These are phyloP conservation scores for Kwoniella dendrophila DNA, from an alignment of 768 basidiomycete species.

Conservation along the genomic window DNA sequence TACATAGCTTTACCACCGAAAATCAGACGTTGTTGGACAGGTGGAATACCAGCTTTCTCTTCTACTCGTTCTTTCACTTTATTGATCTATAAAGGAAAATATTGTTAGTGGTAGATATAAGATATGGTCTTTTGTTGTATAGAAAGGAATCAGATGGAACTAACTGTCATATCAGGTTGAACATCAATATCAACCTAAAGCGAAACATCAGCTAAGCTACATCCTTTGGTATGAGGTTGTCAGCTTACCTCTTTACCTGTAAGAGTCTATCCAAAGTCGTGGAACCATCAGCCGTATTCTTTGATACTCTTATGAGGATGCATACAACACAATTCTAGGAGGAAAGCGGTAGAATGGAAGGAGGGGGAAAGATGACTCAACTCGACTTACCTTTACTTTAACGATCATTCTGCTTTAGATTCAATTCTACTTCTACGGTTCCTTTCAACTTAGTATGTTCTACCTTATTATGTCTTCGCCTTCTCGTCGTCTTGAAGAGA, in stretches of 20 bases:
- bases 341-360: neutral
- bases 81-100: conserved; percentile 65
- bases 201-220: neutral
- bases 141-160: conserved; percentile 33
- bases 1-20: conserved; percentile 91
- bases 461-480: neutral
- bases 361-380: conserved; percentile 17
- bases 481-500: neutral
- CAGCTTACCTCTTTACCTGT: conserved; percentile 88
- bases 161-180: conserved; percentile 80
- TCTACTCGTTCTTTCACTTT: conserved; percentile 98
- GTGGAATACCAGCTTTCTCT: conserved; percentile 97
- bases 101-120: conserved; percentile 1
- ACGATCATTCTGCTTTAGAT: conserved; percentile 44
- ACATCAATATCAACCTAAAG: conserved; percentile 89
- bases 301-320: neutral
- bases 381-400: conserved; percentile 52
- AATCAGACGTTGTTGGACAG: conserved; percentile 91
- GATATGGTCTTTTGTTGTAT: neutral
- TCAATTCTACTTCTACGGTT: neutral
- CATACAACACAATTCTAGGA: neutral
- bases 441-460: neutral
- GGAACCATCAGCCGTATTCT: conserved; percentile 1
- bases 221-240: neutral
- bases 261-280: conserved; percentile 67